A percentile compares a stretch with the other conserved stretches of the same genome.
Evolutionary conservation across 495 filamentous ascomycete genomes (phyloP).

Genomic region (Parathielavia appendiculata): DNA sequence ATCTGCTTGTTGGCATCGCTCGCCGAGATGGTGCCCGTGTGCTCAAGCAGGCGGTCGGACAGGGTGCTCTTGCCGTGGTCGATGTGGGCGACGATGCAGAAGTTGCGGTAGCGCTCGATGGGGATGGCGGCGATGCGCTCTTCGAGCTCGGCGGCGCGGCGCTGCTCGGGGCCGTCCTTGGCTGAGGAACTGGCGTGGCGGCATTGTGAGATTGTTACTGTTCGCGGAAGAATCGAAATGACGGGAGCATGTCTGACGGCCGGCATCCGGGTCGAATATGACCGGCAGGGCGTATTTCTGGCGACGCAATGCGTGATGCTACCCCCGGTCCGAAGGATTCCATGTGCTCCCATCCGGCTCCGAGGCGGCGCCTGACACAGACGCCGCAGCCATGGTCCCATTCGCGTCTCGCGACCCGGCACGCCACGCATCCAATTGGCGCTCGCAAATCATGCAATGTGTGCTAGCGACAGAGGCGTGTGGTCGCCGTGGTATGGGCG

Average conservation of each 20-base stretch:
- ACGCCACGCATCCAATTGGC: constrained; percentile 31
- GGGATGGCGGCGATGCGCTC: constrained; percentile 80
- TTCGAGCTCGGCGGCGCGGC: constrained; percentile 55
- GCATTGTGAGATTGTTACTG: neutral
- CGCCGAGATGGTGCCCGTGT: constrained; percentile 82
- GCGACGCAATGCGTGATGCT: neutral
- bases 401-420: constrained; percentile 25
- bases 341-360: neutral
- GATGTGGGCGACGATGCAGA: constrained; percentile 98
- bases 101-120: constrained; percentile 87
- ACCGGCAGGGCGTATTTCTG: neutral
- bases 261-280: neutral
- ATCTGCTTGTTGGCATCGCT: constrained; percentile 89
- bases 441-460: constrained; percentile 17
- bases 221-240: neutral
- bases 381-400: constrained; percentile 31
- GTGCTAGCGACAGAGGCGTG: neutral
- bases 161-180: constrained; percentile 18
- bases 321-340: neutral
- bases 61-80: constrained; percentile 98
- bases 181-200: neutral
- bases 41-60: constrained; percentile 83
- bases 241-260: neutral
- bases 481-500: neutral
- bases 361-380: constrained; percentile 20